These are phyloP conservation scores for Tilletia walkeri DNA, from an alignment of 1,284 basidiomycete species.

Conservation along the genomic window DNA sequence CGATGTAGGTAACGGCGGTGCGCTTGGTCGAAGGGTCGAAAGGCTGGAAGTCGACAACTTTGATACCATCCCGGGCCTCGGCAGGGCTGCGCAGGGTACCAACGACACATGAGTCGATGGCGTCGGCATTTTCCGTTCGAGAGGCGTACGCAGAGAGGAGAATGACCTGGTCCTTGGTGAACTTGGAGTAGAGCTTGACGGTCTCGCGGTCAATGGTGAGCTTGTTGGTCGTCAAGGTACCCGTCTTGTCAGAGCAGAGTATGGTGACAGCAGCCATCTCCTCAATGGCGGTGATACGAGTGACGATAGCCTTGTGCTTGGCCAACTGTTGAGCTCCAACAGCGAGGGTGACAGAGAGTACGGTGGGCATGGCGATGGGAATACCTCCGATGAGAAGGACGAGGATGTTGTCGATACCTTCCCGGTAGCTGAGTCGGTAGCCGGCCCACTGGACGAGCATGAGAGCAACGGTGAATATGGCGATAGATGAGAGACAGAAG, in stretches of 20 bases:
- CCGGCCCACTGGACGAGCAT: conserved; percentile 16
- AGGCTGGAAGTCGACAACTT: conserved; percentile 95
- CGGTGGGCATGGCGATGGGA: conserved; percentile 97
- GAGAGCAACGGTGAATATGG: conserved; percentile 44
- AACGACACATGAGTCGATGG: conserved; percentile 87
- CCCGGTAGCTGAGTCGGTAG: conserved; percentile 79
- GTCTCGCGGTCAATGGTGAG: conserved; percentile 92
- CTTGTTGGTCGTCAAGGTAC: conserved; percentile 91
- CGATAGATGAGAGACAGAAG: conserved; percentile 87
- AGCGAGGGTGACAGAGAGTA: conserved; percentile 91
- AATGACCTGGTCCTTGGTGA: conserved; percentile 84
- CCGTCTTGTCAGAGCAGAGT: conserved; percentile 70
- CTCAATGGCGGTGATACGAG: conserved; percentile 96
- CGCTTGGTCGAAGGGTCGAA: conserved; percentile 99
- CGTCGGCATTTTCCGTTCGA: conserved; percentile 97
- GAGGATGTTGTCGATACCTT: conserved; percentile 91
- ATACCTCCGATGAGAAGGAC: conserved; percentile 98
- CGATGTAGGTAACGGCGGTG: conserved; percentile 95
- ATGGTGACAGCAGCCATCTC: conserved; percentile 96
- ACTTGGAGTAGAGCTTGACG: conserved; percentile 85
- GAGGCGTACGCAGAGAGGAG: conserved; percentile 92
- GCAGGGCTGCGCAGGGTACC: conserved; percentile 67
- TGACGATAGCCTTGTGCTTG: conserved; percentile 97
- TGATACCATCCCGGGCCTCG: conserved; percentile 84
- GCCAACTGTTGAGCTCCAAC: conserved; percentile 96